Conservation (phyloP, 1,139 yeast genomes). For the Debaryomycetaceae sp. region DNA sequence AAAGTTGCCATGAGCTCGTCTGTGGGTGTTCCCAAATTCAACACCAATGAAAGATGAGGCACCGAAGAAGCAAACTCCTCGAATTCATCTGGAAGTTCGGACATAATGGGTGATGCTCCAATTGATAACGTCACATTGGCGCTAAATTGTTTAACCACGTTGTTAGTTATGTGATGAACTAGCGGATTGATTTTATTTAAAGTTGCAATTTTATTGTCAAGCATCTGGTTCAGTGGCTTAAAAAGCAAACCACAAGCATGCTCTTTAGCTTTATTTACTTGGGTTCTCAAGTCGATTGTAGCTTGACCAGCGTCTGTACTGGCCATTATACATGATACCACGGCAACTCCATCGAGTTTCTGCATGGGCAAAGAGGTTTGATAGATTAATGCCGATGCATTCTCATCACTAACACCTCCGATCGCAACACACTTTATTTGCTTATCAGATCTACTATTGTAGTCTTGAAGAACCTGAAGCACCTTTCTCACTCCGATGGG, state of each 20-base stretch:
- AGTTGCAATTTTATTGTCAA: constrained; percentile 3
- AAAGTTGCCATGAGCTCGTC: constrained; percentile 42
- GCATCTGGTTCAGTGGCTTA: neutral
- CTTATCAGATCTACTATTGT: constrained; percentile 14
- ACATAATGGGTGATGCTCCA: constrained; percentile 91
- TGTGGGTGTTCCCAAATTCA: constrained; percentile 77
- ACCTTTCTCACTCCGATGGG: constrained; percentile 61
- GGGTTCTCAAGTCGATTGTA: constrained; percentile 32
- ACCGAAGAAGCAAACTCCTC: constrained; percentile 55
- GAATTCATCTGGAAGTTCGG: constrained; percentile 70
- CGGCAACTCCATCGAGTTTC: constrained; percentile 72
- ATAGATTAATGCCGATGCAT: constrained; percentile 54
- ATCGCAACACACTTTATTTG: constrained; percentile 65
- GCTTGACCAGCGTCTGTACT: constrained; percentile 53
- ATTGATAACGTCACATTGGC: constrained; percentile 87
- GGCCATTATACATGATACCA: constrained; percentile 86
- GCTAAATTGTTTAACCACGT: constrained; percentile 83
- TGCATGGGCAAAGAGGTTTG: constrained; percentile 48
- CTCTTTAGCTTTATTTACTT: constrained; percentile 11
- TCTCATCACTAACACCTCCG: constrained; percentile 77
- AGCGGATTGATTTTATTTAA: constrained; percentile 42
- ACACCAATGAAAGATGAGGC: constrained; percentile 54
- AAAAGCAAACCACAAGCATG: constrained; percentile 1
- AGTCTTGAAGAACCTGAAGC: constrained; percentile 44
- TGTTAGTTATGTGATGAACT: constrained; percentile 85